Evolutionary conservation across 2,329 filamentous ascomycete species (phyloP), one percentile per base, ranked within the genome.

Genomic region (Trichoderma citrinoviride): DNA sequence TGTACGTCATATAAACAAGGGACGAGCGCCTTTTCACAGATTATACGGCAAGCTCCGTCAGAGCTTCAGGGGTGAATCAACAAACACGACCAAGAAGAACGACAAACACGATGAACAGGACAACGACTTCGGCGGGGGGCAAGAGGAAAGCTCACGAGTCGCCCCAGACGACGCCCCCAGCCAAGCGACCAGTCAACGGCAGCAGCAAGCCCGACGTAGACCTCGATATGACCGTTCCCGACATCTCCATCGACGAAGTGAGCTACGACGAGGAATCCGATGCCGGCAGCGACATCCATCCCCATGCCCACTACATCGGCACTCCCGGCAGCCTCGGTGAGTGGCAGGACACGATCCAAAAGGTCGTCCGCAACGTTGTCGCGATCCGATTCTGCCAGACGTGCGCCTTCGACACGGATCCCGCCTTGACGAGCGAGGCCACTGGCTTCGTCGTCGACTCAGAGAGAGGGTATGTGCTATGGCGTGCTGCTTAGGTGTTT

Each of bases 321-420:
- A 78, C 76, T 5, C 77, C 77, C n/a, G 73, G 69, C 29, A 79
- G 75, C 70, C 68, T 77, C 55, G 77, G 77, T 43, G 93, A 96
- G 79, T 99, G 95, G 95, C 94, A 98, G 78, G 90, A 89, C 57
- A 97, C 93, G 0, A 96, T 98, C 67, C 93, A 97, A 77, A 90
- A 88, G 67, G 95, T 99, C 3, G 93, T 99, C 61, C 89, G 90
- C 75, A 97, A 93, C 71, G 95, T 98, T 19, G 95, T 99, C 56
- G 97, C 94, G n/a, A 98, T 99, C 73, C 91, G 96, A 70, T 99
- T 99, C 81, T 98, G 94, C 76, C 93, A 97, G 82, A 97, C 95
- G 0, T 96, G 92, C 76, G 93, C 94, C 25, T 99, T 99, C 76
- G 95, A 99, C 77, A 98, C 95, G n/a, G 95, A 99, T 72, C 82